Conservation (phyloP, 129 eudicot species). For the Kitagawia praeruptora region DNA sequence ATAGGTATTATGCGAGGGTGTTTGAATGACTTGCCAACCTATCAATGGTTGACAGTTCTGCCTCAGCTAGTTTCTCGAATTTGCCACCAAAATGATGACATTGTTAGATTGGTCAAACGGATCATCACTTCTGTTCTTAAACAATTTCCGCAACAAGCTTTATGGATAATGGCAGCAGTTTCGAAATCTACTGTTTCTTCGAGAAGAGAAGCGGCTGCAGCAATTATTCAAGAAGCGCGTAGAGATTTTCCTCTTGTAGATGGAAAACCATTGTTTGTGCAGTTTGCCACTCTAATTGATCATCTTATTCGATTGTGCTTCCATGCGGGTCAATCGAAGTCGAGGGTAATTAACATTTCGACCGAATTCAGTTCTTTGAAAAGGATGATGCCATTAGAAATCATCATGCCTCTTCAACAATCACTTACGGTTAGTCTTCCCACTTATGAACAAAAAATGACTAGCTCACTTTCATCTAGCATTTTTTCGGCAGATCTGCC, state of each 20-base stretch:
- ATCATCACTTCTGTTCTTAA: constrained; percentile 79
- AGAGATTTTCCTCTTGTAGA: constrained; percentile 54
- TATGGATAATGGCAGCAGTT: constrained; percentile 99
- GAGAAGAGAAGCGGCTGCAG: constrained; percentile 92
- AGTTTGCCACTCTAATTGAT: constrained; percentile 81
- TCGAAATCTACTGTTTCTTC: constrained; percentile 89
- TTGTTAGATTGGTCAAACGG: constrained; percentile 62
- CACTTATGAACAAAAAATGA: constrained; percentile 42
- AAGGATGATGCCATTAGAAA: constrained; percentile 95
- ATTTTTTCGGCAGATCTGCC: constrained; percentile 78
- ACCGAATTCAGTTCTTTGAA: constrained; percentile 92
- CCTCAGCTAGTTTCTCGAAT: constrained; percentile 96
- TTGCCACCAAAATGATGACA: constrained; percentile 93
- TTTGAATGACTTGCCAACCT: constrained; percentile 76
- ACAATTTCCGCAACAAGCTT: constrained; percentile 89
- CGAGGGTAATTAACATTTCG: constrained; percentile 64
- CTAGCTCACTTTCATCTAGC: constrained; percentile 31
- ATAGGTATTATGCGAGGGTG: constrained; percentile 87
- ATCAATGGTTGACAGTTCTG: constrained; percentile 91
- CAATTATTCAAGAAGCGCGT: constrained; percentile 77
- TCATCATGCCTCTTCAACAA: constrained; percentile 87
- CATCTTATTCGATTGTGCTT: constrained; percentile 85
- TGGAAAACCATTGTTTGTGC: constrained; percentile 59
- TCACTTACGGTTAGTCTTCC: constrained; percentile 81
- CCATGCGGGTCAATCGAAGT: constrained; percentile 83